These are phyloP conservation scores for Penicillium maclennaniae DNA, from an alignment of 495 filamentous ascomycete genomes.

Conservation along the genomic window DNA sequence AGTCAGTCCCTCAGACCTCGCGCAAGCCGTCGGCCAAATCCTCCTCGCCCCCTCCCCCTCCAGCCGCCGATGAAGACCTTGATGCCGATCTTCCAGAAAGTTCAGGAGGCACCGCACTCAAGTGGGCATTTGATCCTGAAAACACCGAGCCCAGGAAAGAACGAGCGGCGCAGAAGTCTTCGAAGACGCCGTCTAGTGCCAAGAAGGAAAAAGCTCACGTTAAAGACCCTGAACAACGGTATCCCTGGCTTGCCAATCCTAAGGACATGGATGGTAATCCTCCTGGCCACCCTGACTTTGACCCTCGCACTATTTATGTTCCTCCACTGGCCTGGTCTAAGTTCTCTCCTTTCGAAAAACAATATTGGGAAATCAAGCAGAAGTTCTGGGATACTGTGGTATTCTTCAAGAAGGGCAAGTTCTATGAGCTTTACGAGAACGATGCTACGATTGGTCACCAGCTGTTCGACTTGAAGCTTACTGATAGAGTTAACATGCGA, in stretches of 20 bases:
- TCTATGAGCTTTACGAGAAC: constrained; percentile 98
- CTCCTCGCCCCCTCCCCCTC: constrained; percentile 46
- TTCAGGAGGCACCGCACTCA: constrained; percentile 68
- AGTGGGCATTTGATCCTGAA: constrained; percentile 87
- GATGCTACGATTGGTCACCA: constrained; percentile 97
- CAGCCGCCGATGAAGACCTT: constrained; percentile 48
- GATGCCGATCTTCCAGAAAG: constrained; percentile 49
- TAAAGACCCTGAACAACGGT: constrained; percentile 75
- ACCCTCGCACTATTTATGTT: constrained; percentile 87
- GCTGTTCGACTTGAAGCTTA: constrained; percentile 95
- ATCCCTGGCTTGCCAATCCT: constrained; percentile 84
- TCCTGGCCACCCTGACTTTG: constrained; percentile 80
- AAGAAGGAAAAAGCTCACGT: constrained; percentile 72
- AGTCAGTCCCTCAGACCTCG: constrained; percentile 45
- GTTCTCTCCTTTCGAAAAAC: constrained; percentile 93
- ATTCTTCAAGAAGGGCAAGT: constrained; percentile 99
- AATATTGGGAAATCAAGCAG: constrained; percentile 99
- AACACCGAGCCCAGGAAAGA: constrained; percentile 58
- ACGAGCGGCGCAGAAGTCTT: constrained; percentile 33
- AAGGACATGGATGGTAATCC: constrained; percentile 78
- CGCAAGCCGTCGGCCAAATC: constrained; percentile 59
- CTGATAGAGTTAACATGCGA: constrained; percentile 97
- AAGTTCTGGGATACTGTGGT: constrained; percentile 97
- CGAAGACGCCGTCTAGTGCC: constrained; percentile 47
- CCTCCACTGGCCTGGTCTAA: constrained; percentile 69